Evolutionary conservation across 2,329 filamentous ascomycete species (phyloP), one percentile per base, ranked within the genome.

Genomic region (Trichoderma guizhouense): DNA sequence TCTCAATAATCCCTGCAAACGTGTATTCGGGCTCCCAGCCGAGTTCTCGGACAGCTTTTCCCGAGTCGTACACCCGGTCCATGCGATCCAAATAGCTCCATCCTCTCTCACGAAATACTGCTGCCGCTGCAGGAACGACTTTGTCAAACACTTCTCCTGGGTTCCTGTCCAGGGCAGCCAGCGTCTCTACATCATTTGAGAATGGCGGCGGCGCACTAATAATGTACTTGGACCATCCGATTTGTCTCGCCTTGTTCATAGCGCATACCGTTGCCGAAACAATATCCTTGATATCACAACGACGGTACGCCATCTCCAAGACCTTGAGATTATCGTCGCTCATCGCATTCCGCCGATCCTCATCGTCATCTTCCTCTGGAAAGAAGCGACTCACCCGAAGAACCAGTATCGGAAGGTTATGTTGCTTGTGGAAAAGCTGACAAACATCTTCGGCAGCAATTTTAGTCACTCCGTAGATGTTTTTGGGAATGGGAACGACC

Each of bases 391-490:
- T 83, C 3, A 82, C 83, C n/a, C 84, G 82, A 9, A 87, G 79
- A 7, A 86, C 78, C 0, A 86, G 51, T 0, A 83, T 77, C 0
- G 84, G 84, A 73, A 86, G 74, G 2, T 74, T 73, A 0, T 78
- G 79, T 69, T 85, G 79, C 14, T 75, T 74, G 55, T 84, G 81
- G 1, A 84, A 72, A 7, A 86, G 79, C 14, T 77, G 78, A 74
- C 84, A 86, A 34, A 86, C 71, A 65, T 86, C 84, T 73, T 87
- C 85, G 5, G 85, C 85, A 2, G 84, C 83, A 18, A 81, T 78
- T 64, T 87, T 87, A 21, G 85, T 86, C 4, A 81, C 80, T 69
- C 85, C 85, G 73, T 86, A 86, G 58, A 86, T 84, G 75, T 86
- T 86, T 72, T 86, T 86, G 2, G 84, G 83, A 24, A 79, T 73